A percentile compares a stretch with the other conserved stretches of the same genome.
Conservation (phyloP, 768 basidiomycete genomes). For the Astraeus odoratus region DNA sequence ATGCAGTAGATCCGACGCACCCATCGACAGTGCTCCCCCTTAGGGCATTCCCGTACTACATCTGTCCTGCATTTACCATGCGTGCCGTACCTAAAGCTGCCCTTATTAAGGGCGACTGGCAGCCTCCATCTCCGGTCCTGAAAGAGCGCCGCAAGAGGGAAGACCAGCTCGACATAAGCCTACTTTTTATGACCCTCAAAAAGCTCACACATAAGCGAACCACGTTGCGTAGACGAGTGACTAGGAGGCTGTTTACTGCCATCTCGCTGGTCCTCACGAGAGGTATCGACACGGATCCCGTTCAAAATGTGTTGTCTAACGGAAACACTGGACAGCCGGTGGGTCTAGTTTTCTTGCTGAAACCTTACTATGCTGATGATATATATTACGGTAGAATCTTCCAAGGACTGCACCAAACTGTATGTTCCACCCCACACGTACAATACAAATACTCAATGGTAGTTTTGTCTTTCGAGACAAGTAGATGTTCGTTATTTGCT, state of each 20-base stretch:
- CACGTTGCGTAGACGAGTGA: background rate
- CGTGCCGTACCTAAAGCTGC: conserved; percentile 19
- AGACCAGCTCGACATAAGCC: background rate
- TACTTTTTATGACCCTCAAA: conserved; percentile 1
- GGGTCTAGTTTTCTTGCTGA: background rate
- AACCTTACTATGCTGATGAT: background rate
- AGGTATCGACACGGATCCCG: background rate
- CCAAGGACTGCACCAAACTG: background rate
- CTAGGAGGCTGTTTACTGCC: background rate
- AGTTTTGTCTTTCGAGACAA: background rate
- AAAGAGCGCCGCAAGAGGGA: conserved; percentile 10
- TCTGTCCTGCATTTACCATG: conserved; percentile 15
- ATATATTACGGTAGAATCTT: background rate
- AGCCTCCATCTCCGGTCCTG: conserved; percentile 16
- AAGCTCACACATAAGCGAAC: conserved; percentile 4
- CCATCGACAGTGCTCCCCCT: conserved; percentile 11
- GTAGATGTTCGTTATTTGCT: background rate
- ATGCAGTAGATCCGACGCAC: conserved; percentile 13
- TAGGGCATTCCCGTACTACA: conserved; percentile 12
- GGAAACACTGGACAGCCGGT: background rate
- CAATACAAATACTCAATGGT: conserved; percentile 15
- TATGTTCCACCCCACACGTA: background rate
- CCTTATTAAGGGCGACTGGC: conserved; percentile 9
- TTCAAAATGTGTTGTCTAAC: background rate
- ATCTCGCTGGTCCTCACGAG: conserved; percentile 2